Evolutionary conservation across 768 basidiomycete genomes (phyloP).

Genomic region (Xanthoconium purpureum): DNA sequence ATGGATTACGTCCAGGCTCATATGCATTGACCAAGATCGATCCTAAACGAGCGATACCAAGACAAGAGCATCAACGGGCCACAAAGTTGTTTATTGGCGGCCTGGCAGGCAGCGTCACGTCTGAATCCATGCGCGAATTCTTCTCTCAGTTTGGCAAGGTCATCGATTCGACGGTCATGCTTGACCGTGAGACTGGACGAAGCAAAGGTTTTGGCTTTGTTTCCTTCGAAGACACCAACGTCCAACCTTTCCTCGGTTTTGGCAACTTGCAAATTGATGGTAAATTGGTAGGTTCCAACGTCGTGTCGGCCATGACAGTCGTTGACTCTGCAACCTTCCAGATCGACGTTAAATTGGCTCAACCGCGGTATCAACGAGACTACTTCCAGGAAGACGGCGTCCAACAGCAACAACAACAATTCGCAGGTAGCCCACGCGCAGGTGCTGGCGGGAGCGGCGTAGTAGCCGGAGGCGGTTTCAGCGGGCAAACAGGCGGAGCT

Average conservation of each 20-base stretch:
- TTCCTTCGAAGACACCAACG: constrained; percentile 89
- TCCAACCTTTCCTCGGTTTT: constrained; percentile 83
- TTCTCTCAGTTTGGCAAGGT: constrained; percentile 94
- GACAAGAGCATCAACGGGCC: constrained; percentile 90
- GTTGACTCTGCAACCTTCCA: constrained; percentile 29
- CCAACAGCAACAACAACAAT: constrained; percentile 26
- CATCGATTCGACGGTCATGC: constrained; percentile 97
- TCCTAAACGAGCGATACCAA: constrained; percentile 97
- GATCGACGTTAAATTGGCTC: constrained; percentile 98
- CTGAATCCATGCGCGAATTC: constrained; percentile 89
- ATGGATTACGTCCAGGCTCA: constrained; percentile 15
- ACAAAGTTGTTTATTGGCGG: constrained; percentile 97
- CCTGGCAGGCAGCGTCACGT: constrained; percentile 86
- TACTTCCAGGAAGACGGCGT: constrained; percentile 48
- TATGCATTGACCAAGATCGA: constrained; percentile 71
- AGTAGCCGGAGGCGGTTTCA: constrained; percentile 25
- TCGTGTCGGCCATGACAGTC: background rate
- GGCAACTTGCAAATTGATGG: constrained; percentile 92
- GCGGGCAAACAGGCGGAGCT: constrained; percentile 30
- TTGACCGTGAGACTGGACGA: constrained; percentile 90
- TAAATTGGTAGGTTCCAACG: constrained; percentile 68
- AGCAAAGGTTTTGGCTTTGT: constrained; percentile 99
- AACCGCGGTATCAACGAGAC: constrained; percentile 82
- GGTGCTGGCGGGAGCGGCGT: constrained; percentile 8
- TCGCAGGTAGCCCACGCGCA: constrained; percentile 1